Base-by-base conservation (phyloP, 352 stramenopile species). In the Pythium guiyangense region DNA sequence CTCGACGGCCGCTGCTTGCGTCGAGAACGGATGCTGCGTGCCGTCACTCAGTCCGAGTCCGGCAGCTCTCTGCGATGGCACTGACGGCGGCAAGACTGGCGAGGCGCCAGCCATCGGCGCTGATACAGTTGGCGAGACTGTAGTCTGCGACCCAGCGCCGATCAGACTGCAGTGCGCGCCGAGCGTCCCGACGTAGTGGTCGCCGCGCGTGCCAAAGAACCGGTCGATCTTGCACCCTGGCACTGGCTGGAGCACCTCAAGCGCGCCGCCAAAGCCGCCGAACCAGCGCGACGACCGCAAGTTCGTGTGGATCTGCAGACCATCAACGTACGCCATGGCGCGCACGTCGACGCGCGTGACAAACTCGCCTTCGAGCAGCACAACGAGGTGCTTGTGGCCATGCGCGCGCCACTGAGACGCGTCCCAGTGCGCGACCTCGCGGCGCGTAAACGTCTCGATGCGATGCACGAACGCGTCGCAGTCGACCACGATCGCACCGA, bases 291-390 rank as follows among this genome's bases (percentile, higher is more conserved):
- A 77, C 1, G 66, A 73, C 2, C 73, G 71, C 31, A 71, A 18
- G 47, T 87, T 90, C 3, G 79, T 90, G 61, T 86, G 70, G 14
- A 90, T 64, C 47, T 84, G 73, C 15, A 90, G 55, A 6, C 77
- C 79, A 50, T 90, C 77, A 35, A 90, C 74, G 73, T 73, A 90
- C 12, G 73, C 74, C 67, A 76, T 76, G 1, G 77, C 71, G 2
- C 75, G 67, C 2, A 87, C 60, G 43, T 87, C 75, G 5, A 90
- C 69, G 15, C 62, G 67, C 27, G 66, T 75, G 37, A 90, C 62
- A 49, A 69, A 83, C 60, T 90, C 79, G 44, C 57, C 52, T 4
- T 57, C 63, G 8, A 52, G 44, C 11, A 90, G 62, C 17, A 88
- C 50, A 26, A 88, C 59, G 63, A 65, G 70, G 49, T 88, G 73